Base-by-base conservation (phyloP, 1,284 basidiomycete species). In the Thelephora terrestris region DNA sequence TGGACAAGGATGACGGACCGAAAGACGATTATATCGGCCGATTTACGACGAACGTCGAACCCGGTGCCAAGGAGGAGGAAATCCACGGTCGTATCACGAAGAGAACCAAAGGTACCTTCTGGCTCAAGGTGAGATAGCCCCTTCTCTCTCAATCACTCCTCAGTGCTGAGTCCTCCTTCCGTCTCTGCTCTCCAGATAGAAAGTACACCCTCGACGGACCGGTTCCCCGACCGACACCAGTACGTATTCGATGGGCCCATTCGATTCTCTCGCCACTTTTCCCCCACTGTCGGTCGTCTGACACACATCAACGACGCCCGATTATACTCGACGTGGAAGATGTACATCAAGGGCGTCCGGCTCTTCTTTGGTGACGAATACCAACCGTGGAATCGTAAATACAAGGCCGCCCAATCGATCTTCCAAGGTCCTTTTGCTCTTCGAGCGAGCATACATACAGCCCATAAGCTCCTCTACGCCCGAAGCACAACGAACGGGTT, bases 251-350 rank as follows among this genome's bases (percentile, higher is more conserved):
- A 82, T 55, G 84, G 85, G 0, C 85, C 84, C 24, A 71, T 84
- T 47, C 81, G 79, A 43, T 87, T 73, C 61, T 79, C 82, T 4
- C 69, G 74, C 7, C 83, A 87, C 58, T 75, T 69, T 61, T 85
- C 82, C 2, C 81, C 82, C 0, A 81, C 78, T 0, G 70, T 84
- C 42, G 84, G 82, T 23, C 66, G 64, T 2, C 61, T 85, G 27
- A 79, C 81, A 4, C 76, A 77, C 50, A 60, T 79, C 47, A 73
- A 78, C 58, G 75, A 79, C 50, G 71, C 70, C 0, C 76, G 83
- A 0, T 67, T 86, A n/a, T 87, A 86, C 61, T 80, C 81, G 23
- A 88, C 85, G 2, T 88, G 85, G 85, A 86, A 86, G 61, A 72
- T 86, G 53, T 82, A 78, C 58, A 67, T 87, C 60, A 71, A 71